Base-by-base conservation (phyloP, 768 basidiomycete species). In the Pulveroboletus frians region DNA sequence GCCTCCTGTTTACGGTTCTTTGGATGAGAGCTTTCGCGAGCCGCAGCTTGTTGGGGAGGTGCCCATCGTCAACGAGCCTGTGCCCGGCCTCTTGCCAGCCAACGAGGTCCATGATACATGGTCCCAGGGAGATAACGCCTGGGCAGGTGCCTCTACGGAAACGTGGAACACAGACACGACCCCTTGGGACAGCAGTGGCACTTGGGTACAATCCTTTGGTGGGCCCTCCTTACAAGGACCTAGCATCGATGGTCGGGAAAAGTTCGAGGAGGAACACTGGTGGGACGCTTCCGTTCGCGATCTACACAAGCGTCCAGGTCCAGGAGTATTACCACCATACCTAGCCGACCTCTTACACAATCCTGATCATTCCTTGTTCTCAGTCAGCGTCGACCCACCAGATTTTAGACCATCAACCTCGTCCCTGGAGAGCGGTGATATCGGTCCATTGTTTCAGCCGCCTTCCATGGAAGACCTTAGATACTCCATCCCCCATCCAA, bases 401-500 rank as follows among this genome's bases (percentile, higher is more conserved):
- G 70, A 70, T 52, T 31, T 64, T 29, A 65, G 52, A 46, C 66
- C 60, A 3, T 11, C 36, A 3, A 68, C 51, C 59, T 59, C 43
- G 43, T 40, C 58, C 37, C 48, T 48, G 44, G 53, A 66, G 55
- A 34, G 58, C 57, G 30, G 46, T 46, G 50, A 61, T 36, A 18
- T 17, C 35, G 13, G n/a, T 3, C 45, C 52, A n/a, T 39, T 57
- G 26, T 58, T 59, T 42, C 53, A 51, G 8, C 62, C 71, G 9
- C 84, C 84, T 1, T 73, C 80, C n/a, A 71, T 75, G 49, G 78
- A 81, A 31, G 85, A 89, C 56, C 71, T 84, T 6, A 77, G 75
- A n/a, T 78, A 75, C 14, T 76, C 88, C 27, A 74, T 88, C 27
- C 89, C 90, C 11, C 88, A 92, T 62, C 83, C 89, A 5, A 80